Conservation (phyloP, 2,329 filamentous ascomycete genomes). For the Proliferodiscus dingleyae region DNA sequence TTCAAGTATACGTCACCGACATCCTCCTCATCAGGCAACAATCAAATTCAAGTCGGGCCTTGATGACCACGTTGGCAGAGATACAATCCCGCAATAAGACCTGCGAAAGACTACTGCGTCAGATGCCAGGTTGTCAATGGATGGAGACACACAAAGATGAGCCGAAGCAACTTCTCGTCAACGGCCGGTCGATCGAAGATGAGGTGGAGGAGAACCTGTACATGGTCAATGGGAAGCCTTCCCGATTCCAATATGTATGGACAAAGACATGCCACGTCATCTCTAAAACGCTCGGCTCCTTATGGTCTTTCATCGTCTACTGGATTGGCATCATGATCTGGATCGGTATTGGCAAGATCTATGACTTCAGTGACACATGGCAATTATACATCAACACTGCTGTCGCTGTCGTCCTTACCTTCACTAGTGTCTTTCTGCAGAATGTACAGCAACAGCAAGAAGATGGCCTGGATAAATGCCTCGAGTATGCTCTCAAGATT, state of each 20-base stretch:
- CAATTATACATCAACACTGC: slow-evolving; percentile 41
- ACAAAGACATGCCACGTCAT: slow-evolving; percentile 14
- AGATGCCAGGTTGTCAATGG: slow-evolving; percentile 23
- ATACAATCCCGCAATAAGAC: slow-evolving; percentile 32
- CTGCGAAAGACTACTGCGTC: slow-evolving; percentile 30
- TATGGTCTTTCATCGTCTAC: slow-evolving; percentile 31
- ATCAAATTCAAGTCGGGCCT: slow-evolving; percentile 30
- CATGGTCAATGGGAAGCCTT: slow-evolving; percentile 10
- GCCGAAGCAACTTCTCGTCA: slow-evolving; percentile 28
- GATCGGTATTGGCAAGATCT: slow-evolving; percentile 30
- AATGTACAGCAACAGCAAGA: slow-evolving; percentile 37
- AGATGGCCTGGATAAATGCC: slow-evolving; percentile 29
- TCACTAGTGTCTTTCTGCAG: slow-evolving; percentile 37
- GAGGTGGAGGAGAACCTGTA: slow-evolving; percentile 14
- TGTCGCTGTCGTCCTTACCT: slow-evolving; percentile 38
- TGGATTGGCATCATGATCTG: slow-evolving; percentile 35
- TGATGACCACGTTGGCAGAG: slow-evolving; percentile 30
- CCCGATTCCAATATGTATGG: slow-evolving; percentile 12
- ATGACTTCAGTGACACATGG: slow-evolving; percentile 33
- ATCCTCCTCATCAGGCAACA: slow-evolving; percentile 38
- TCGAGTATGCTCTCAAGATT: slow-evolving; percentile 32
- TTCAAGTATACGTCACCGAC: slow-evolving; percentile 35
- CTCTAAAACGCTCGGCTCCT: slow-evolving; percentile 28
- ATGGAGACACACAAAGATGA: slow-evolving; percentile 19
- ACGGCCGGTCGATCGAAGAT: slow-evolving; percentile 24